These are phyloP conservation scores for Allium cepa DNA, from an alignment of 106 monocot species.

Conservation along the genomic window DNA sequence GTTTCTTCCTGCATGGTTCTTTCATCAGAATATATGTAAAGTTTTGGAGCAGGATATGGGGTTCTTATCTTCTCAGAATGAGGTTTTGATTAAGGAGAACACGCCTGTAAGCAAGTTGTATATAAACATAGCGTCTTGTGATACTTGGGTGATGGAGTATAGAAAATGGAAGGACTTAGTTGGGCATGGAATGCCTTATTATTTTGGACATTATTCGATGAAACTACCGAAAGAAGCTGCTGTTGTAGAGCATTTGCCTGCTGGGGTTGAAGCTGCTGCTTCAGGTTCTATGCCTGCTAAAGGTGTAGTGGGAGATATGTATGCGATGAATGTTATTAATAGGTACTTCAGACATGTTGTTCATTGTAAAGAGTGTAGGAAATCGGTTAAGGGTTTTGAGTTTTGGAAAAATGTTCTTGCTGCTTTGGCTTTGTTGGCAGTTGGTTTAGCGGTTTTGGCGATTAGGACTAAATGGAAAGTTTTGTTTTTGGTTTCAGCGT, in stretches of 20 bases:
- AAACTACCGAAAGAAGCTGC: slow-evolving; percentile 15
- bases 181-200: slow-evolving; percentile 87
- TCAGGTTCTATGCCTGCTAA: slow-evolving; percentile 15
- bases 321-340: slow-evolving; percentile 7
- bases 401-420: slow-evolving; percentile 9
- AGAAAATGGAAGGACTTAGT: slow-evolving; percentile 88
- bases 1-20: slow-evolving; percentile 65
- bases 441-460: slow-evolving; percentile 5
- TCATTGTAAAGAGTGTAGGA: slow-evolving; percentile 19
- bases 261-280: background rate
- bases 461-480: slow-evolving; percentile 10
- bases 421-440: background rate
- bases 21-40: slow-evolving; percentile 77
- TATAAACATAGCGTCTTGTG: slow-evolving; percentile 61
- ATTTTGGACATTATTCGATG: slow-evolving; percentile 63
- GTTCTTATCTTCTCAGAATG: slow-evolving; percentile 90
- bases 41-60: slow-evolving; percentile 99
- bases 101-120: slow-evolving; percentile 60
- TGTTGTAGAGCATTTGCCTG: slow-evolving; percentile 9
- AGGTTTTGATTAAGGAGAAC: slow-evolving; percentile 65
- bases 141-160: slow-evolving; percentile 90
- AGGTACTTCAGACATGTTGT: slow-evolving; percentile 13
- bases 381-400: background rate
- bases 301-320: slow-evolving; percentile 1
- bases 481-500: background rate